Percentiles rank a stretch among this genome's conserved stretches.
Conservation (phyloP, 495 filamentous ascomycete species). For the Elasticomyces elasticus region DNA sequence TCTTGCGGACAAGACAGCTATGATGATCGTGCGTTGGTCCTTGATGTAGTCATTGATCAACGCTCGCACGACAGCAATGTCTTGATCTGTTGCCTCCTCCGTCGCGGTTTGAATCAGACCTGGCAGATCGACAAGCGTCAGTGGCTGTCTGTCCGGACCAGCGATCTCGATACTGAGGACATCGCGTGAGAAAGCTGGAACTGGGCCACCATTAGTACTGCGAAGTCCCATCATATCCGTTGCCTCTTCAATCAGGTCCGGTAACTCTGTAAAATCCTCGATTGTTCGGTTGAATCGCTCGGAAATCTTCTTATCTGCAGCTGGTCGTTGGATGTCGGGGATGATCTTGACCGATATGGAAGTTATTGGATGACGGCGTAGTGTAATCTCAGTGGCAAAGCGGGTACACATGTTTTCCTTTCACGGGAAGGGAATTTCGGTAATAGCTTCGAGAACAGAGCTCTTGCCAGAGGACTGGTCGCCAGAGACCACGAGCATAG, state of each 20-base stretch:
- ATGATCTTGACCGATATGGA: constrained; percentile 26
- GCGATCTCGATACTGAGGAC: constrained; percentile 54
- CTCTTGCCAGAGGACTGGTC: constrained; percentile 65
- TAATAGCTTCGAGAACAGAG: constrained; percentile 65
- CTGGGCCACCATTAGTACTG: background rate
- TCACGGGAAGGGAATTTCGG: constrained; percentile 57
- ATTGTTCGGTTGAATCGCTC: constrained; percentile 27
- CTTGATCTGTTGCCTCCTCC: constrained; percentile 9
- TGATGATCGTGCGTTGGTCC: constrained; percentile 45
- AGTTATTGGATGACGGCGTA: constrained; percentile 29
- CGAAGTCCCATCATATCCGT: constrained; percentile 27
- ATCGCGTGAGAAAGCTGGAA: constrained; percentile 45
- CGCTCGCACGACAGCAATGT: constrained; percentile 39
- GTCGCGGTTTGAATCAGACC: constrained; percentile 20
- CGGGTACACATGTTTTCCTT: constrained; percentile 56
- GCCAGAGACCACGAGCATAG: constrained; percentile 66
- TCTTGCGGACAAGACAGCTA: constrained; percentile 47
- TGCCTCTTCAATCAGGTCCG: constrained; percentile 27
- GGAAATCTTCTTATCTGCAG: constrained; percentile 22
- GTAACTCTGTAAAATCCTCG: constrained; percentile 27
- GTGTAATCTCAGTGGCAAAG: constrained; percentile 56
- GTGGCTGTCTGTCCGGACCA: constrained; percentile 49
- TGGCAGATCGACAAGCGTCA: constrained; percentile 31
- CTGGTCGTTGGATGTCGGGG: constrained; percentile 25
- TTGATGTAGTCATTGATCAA: constrained; percentile 51